Base-by-base conservation (phyloP, 2,329 filamentous ascomycete genomes). In the Triangularia verruculosa region DNA sequence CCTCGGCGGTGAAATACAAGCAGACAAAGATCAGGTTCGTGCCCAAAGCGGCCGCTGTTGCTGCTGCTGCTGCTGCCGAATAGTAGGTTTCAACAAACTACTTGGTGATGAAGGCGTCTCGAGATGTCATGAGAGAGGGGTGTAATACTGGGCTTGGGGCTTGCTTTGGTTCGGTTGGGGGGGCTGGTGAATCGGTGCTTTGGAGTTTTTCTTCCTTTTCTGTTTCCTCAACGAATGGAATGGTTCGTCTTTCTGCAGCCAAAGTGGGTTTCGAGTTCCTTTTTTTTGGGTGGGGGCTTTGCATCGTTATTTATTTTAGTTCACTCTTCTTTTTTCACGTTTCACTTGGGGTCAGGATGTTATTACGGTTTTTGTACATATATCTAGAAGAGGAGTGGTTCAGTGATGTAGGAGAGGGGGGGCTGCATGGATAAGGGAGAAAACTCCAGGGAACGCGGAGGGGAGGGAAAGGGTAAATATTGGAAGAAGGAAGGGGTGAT, bases 31-130 rank as follows among this genome's bases (percentile, higher is more conserved):
- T 58, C 25, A 32, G 27, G 30, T 32, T 58, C 7, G 56, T 58
- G 27, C 27, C 56, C 5, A 47, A 47, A 34, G 32, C 32, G n/a
- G 6, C 12, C 9, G 39, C 39, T 2, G 39, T 47, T 58, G 34
- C 56, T 58, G 56, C 56, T 58, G 17, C 56, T 15, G 34, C 56
- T 58, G 56, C 56, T 58, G 17, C 56, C 9, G 39, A 58, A 20
- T 58, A 58, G 28, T 24, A 6, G 24, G n/a, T 3, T 22, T 34
- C 20, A 28, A 25, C 22, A 28, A 22, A 27, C 15, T 6, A 27
- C 15, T 6, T 54, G 52, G 15, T 12, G 25, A 17, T 6, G 8
- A 8, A 8, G 39, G 39, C 39, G n/a, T 47, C 39, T 20, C n/a
- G 39, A 11, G n/a, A 47, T 20, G 39, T 7, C 20, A 47, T 22